Evolutionary conservation across 768 basidiomycete genomes (phyloP).

Genomic region (Suillus subluteus): DNA sequence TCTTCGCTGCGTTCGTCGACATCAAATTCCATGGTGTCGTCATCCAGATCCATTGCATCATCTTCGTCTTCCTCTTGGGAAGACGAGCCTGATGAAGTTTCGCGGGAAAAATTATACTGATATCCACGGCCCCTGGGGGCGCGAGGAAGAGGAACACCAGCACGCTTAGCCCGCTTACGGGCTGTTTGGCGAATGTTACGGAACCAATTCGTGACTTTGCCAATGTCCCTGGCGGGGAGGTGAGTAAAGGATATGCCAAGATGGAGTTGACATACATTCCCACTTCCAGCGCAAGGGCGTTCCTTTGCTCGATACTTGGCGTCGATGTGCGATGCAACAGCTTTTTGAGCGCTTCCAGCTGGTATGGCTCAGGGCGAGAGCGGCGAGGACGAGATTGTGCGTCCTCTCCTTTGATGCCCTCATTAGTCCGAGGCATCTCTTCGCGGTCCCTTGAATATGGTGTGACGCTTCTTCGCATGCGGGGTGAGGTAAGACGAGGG

Average conservation of each 20-base stretch:
- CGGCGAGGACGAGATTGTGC: constrained; percentile 61
- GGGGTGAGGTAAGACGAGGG: constrained; percentile 34
- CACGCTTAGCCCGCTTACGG: constrained; percentile 66
- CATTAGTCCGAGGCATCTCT: constrained; percentile 24
- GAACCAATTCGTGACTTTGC: constrained; percentile 90
- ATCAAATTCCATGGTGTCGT: constrained; percentile 50
- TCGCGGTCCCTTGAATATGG: constrained; percentile 35
- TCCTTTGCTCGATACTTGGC: constrained; percentile 81
- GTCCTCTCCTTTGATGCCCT: constrained; percentile 28
- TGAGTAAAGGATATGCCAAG: constrained; percentile 10
- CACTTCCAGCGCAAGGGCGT: constrained; percentile 71
- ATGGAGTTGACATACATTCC: constrained; percentile 60
- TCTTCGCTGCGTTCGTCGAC: constrained; percentile 62
- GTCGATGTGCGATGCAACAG: constrained; percentile 69
- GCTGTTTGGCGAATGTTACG: constrained; percentile 81
- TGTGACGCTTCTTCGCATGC: constrained; percentile 28
- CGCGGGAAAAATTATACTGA: constrained; percentile 45
- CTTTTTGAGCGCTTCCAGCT: constrained; percentile 74
- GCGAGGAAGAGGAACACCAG: constrained; percentile 35
- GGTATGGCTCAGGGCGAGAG: constrained; percentile 78
- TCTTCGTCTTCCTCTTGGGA: constrained; percentile 42
- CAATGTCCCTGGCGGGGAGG: constrained; percentile 61
- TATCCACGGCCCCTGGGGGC: constrained; percentile 46
- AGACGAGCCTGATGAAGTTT: constrained; percentile 56
- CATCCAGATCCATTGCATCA: constrained; percentile 55